A percentile compares a stretch with the other conserved stretches of the same genome.
Conservation (phyloP, 2,329 filamentous ascomycete genomes). For the Aspergillus spinulosporus region DNA sequence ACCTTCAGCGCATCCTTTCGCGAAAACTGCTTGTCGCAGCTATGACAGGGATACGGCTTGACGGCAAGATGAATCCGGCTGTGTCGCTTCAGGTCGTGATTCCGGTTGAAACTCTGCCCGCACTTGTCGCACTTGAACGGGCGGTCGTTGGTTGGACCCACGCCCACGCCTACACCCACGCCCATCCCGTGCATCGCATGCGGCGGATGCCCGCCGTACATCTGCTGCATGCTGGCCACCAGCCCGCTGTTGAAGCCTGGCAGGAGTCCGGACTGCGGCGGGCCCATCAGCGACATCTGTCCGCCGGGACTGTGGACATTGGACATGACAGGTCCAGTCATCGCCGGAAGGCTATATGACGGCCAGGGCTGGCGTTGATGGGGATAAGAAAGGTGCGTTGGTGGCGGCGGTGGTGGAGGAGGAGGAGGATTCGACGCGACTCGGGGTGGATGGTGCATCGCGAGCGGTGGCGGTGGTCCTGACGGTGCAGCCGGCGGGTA, state of each 20-base stretch:
- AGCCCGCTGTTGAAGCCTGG: constrained; percentile 62
- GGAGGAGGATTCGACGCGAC: constrained; percentile 41
- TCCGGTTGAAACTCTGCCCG: constrained; percentile 89
- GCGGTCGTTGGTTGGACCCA: constrained; percentile 66
- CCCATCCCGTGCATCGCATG: constrained; percentile 52
- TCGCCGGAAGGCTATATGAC: constrained; percentile 61
- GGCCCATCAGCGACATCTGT: constrained; percentile 70
- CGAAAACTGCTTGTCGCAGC: constrained; percentile 95
- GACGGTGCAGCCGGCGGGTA: constrained; percentile 39
- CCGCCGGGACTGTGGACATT: constrained; percentile 73
- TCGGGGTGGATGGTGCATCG: constrained; percentile 45
- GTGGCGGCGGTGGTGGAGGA: constrained; percentile 30
- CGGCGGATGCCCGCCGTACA: constrained; percentile 59
- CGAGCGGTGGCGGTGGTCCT: constrained; percentile 45
- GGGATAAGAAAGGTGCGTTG: constrained; percentile 15
- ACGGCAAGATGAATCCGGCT: constrained; percentile 93
- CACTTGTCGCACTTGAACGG: constrained; percentile 95
- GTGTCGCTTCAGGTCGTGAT: constrained; percentile 94
- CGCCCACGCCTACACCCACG: constrained; percentile 45
- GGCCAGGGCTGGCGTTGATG: constrained; percentile 47
- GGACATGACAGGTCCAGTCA: constrained; percentile 69
- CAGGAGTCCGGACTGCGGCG: constrained; percentile 58
- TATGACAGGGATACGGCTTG: constrained; percentile 89
- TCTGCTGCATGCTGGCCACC: constrained; percentile 57
- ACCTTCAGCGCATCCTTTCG: constrained; percentile 97